Conservation (phyloP, 495 filamentous ascomycete genomes). For the Penicillium angulare region DNA sequence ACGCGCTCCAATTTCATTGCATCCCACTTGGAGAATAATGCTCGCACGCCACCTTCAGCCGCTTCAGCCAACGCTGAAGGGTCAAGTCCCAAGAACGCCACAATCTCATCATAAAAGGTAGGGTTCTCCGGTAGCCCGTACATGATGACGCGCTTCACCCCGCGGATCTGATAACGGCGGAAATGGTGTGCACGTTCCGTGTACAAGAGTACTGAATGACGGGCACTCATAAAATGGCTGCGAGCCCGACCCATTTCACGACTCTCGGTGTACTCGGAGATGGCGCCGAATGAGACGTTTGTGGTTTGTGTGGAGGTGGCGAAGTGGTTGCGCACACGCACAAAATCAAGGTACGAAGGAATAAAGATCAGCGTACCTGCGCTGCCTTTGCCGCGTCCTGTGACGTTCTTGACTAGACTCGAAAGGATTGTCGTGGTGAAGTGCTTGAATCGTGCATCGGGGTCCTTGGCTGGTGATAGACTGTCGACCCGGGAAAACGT, state of each 20-base stretch:
- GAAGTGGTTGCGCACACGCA: conserved; percentile 88
- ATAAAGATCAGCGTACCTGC: conserved; percentile 79
- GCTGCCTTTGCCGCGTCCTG: conserved; percentile 35
- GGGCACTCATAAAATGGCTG: conserved; percentile 80
- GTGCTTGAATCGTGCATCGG: conserved; percentile 87
- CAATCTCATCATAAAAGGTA: conserved; percentile 83
- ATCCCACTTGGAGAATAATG: conserved; percentile 87
- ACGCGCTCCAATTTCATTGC: conserved; percentile 82
- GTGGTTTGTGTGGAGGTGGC: conserved; percentile 66
- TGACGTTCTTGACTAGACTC: conserved; percentile 58
- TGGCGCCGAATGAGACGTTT: conserved; percentile 73
- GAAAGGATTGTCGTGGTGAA: conserved; percentile 81
- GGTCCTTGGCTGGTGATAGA: conserved; percentile 63
- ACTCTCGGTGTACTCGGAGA: conserved; percentile 82
- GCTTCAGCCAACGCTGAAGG: conserved; percentile 34
- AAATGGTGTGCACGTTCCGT: conserved; percentile 95
- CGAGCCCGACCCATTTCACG: conserved; percentile 77
- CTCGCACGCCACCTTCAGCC: conserved; percentile 54
- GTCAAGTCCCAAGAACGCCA: conserved; percentile 61
- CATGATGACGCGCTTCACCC: conserved; percentile 76
- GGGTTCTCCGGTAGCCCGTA: conserved; percentile 90
- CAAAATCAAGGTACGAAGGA: conserved; percentile 89
- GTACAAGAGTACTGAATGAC: conserved; percentile 82
- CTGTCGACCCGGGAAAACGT: conserved; percentile 89
- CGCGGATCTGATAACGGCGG: conserved; percentile 73